Conservation (phyloP, 2,329 filamentous ascomycete species). For the Hyphodiscus sp. region DNA sequence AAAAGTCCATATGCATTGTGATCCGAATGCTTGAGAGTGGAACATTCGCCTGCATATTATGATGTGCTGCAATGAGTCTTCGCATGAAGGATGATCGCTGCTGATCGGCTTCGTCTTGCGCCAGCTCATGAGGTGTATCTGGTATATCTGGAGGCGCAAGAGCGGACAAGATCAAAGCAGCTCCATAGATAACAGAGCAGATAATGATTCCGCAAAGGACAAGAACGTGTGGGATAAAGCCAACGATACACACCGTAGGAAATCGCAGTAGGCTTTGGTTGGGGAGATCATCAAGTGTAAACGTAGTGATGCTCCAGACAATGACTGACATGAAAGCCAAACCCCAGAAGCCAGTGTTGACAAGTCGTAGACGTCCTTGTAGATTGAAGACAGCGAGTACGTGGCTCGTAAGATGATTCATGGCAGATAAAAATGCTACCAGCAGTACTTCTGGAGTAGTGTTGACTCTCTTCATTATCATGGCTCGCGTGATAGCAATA, state of each 20-base stretch:
- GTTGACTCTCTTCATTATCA: conserved; percentile 75
- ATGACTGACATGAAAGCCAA: conserved; percentile 85
- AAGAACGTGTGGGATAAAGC: conserved; percentile 90
- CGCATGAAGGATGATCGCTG: conserved; percentile 43
- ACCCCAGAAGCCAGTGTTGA: conserved; percentile 87
- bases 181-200: conserved; percentile 69
- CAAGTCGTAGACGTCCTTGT: conserved; percentile 71
- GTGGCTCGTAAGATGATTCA: conserved; percentile 84
- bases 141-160: conserved; percentile 39
- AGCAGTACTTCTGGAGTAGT: conserved; percentile 84
- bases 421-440: conserved; percentile 78
- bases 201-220: conserved; percentile 72
- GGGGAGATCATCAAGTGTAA: conserved; percentile 52
- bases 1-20: conserved; percentile 88
- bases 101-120: conserved; percentile 14
- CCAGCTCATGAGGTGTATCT: conserved; percentile 16
- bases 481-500: conserved; percentile 51
- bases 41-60: conserved; percentile 87
- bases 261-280: conserved; percentile 71
- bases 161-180: conserved; percentile 72
- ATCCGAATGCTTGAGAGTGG: conserved; percentile 76
- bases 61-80: conserved; percentile 65
- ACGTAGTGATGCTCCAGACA: conserved; percentile 63
- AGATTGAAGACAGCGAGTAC: conserved; percentile 72
- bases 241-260: conserved; percentile 89